These are phyloP conservation scores for Liriodendron chinense DNA, from an alignment of 164 flowering plant genomes.

Conservation along the genomic window DNA sequence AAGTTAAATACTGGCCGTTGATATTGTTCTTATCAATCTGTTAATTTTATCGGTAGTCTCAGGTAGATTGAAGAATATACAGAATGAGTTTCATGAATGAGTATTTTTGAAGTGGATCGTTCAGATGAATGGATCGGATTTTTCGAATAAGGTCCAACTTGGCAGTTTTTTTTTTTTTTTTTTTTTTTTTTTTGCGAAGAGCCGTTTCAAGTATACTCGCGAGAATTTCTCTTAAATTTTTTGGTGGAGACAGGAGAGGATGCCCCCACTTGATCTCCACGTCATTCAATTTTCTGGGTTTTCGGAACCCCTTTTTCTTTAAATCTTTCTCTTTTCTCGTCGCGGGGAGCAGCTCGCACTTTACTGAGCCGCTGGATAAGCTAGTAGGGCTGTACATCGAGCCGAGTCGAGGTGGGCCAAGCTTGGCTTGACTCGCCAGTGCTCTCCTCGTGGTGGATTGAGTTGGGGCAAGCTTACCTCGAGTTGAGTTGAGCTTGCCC, in stretches of 20 bases:
- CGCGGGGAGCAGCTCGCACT: constrained; percentile 11
- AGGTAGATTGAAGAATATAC: background rate
- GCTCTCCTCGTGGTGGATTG: too few species aligned
- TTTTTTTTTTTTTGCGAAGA: background rate
- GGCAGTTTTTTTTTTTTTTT: too few species aligned
- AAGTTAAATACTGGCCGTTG: too few species aligned
- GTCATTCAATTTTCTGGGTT: constrained; percentile 3
- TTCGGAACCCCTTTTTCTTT: too few species aligned
- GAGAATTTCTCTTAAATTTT: background rate
- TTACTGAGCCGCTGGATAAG: background rate
- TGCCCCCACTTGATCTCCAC: constrained; percentile 17
- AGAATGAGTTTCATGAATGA: too few species aligned
- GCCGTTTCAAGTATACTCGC: background rate
- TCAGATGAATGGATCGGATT: background rate
- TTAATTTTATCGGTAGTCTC: background rate
- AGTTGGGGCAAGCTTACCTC: too few species aligned
- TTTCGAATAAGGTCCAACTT: background rate
- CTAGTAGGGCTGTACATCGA: too few species aligned
- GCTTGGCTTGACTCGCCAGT: too few species aligned
- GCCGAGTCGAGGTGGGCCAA: too few species aligned
- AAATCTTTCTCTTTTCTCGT: constrained; percentile 6
- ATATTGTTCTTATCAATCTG: too few species aligned
- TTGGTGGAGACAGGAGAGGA: background rate
- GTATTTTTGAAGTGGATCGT: background rate
- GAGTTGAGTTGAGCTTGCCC: too few species aligned